phyloP scores from a whole-genome alignment of 75 land plant species.

The Pseudotsuga menziesii region DNA sequence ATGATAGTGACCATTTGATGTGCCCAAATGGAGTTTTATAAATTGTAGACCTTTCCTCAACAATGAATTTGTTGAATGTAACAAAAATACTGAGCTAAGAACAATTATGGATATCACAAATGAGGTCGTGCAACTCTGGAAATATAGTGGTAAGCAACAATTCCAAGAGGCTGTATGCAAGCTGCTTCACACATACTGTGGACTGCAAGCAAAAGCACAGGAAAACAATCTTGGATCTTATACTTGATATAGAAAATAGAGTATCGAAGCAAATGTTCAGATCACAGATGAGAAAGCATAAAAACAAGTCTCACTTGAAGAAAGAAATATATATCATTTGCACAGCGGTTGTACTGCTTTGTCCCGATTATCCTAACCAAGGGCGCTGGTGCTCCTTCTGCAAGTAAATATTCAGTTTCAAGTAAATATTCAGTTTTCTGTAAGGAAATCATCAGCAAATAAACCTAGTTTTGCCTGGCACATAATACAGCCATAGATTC shows the following conservation, averaged over 20 bases:
- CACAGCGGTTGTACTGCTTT: slow-evolving; percentile 82
- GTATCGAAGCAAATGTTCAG: background rate
- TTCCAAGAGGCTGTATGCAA: slow-evolving; percentile 74
- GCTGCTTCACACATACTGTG: slow-evolving; percentile 79
- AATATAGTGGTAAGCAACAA: slow-evolving; percentile 64
- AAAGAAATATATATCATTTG: slow-evolving; percentile 87
- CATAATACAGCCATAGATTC: no score
- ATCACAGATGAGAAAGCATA: background rate
- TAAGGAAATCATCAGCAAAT: no score
- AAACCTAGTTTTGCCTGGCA: no score
- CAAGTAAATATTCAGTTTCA: no score
- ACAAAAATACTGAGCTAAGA: no score
- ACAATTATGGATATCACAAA: slow-evolving; percentile 37
- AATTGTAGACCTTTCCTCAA: no score
- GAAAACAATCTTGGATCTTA: no score
- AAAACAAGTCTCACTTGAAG: slow-evolving; percentile 54
- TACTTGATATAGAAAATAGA: no score
- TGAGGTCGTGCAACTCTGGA: slow-evolving; percentile 70
- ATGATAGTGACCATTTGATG: no score
- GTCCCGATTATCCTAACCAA: slow-evolving; percentile 88
- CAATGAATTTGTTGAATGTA: no score
- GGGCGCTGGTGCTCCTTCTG: slow-evolving; percentile 31
- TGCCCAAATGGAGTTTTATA: no score
- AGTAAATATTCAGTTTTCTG: no score
- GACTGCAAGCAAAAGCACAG: slow-evolving; percentile 54